Base-by-base conservation (phyloP, 139 green algal genomes). In the Chlorella sp. region DNA sequence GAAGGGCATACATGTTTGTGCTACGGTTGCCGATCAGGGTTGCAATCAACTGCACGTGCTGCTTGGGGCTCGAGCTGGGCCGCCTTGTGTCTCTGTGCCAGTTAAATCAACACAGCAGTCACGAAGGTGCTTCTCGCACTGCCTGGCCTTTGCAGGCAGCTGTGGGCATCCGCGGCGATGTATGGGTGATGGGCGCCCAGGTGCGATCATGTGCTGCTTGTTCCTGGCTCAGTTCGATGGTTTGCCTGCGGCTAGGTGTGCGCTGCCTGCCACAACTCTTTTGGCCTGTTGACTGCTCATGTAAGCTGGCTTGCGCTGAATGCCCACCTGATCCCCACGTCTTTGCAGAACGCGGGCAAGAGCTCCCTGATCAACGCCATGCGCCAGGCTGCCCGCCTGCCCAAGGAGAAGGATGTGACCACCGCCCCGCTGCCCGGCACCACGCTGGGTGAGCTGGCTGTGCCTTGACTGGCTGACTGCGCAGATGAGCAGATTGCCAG, bases 331-430 rank as follows among this genome's bases (percentile, higher is more conserved):
- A n/a, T 17, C 36, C 2, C 26, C 41, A 26, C 28, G 41, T 13
- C 74, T 34, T 9, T 65, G 74, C 93, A 97, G 87, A 97, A 97
- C 87, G 96, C 96, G 25, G 97, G 97, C 81, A 99, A 99, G 89
- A 96, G 89, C 81, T 96, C 90, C 0, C 93, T 99, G n/a, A 98
- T 99, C 84, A 96, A 95, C 81, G 94, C 97, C 18, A 95, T 99
- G 91, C 91, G 94, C 82, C 69, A 81, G 28, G 84, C 30, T 56
- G 76, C 68, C 7, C 90, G 95, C 13, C 92, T 92, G 25, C 63
- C 64, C 3, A 74, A 83, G 62, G 84, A 60, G 34, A 41, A 44
- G 21, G 87, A 92, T 39, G 91, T 97, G 20, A 99, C 97, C 25
- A 92, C 95, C 25, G 95, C 96, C 1, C 79, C 92, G 1, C 80